Conservation (phyloP, 139 green algal species). For the Pseudopediastrum boryanum region DNA sequence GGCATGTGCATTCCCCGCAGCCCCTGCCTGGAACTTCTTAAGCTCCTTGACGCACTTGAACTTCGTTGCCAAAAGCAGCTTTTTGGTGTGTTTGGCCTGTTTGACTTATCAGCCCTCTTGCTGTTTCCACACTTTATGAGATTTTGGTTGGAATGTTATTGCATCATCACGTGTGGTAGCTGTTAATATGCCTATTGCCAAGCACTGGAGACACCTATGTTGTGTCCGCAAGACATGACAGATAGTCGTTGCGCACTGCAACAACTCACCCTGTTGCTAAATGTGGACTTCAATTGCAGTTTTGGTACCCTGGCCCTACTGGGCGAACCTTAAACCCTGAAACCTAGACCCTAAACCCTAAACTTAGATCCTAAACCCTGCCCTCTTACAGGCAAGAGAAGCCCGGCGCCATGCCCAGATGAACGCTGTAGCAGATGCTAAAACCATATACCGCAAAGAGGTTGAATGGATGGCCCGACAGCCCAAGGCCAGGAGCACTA, state of each 20-base stretch:
- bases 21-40: no score
- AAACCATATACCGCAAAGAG: slow-evolving; percentile 70
- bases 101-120: neutral
- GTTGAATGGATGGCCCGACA: slow-evolving; percentile 83
- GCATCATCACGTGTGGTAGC: no score
- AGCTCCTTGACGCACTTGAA: no score
- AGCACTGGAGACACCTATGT: no score
- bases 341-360: neutral
- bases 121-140: neutral
- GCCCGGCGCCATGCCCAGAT: slow-evolving; percentile 61
- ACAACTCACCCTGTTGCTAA: no score
- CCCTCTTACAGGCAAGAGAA: slow-evolving; percentile 42
- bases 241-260: no score
- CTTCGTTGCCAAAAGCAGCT: neutral
- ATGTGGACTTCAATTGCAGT: no score
- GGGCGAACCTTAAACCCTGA: neutral
- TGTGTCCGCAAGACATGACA: no score
- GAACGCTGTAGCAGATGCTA: slow-evolving; percentile 59
- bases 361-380: neutral
- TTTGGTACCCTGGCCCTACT: no score
- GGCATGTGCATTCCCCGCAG: no score
- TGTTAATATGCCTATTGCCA: no score
- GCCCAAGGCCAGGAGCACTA: slow-evolving; percentile 68
- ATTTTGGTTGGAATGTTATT: no score
- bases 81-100: neutral